Percentiles rank a stretch among this genome's conserved stretches.
These are phyloP conservation scores for Termitomyces sp. DNA, from an alignment of 768 basidiomycete species.

Conservation along the genomic window DNA sequence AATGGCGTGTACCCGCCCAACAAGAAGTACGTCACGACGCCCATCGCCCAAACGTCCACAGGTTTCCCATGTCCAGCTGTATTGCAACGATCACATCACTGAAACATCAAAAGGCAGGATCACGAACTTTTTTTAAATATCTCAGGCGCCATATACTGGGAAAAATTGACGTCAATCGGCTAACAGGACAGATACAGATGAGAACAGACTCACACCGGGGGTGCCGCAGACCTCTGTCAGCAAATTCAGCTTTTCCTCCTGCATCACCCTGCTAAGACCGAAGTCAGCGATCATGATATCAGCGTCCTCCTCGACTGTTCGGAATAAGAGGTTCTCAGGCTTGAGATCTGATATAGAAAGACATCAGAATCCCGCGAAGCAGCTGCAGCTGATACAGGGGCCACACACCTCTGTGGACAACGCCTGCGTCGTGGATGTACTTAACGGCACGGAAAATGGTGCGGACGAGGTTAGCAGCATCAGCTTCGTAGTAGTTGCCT, in stretches of 20 bases:
- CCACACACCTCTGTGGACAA: slow-evolving; percentile 80
- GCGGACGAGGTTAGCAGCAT: slow-evolving; percentile 84
- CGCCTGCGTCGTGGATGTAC: slow-evolving; percentile 87
- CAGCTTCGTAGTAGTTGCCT: slow-evolving; percentile 94
- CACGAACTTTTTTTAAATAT: slow-evolving; percentile 84
- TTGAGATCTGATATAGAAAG: slow-evolving; percentile 64
- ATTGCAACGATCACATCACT: slow-evolving; percentile 1
- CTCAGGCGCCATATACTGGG: slow-evolving; percentile 90
- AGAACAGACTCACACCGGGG: slow-evolving; percentile 55
- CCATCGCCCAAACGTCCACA: slow-evolving; percentile 97
- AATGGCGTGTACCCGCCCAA: slow-evolving; percentile 94
- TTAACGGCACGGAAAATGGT: slow-evolving; percentile 84
- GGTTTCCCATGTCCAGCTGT: slow-evolving; percentile 90
- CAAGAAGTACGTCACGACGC: slow-evolving; percentile 97
- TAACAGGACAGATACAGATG: not conserved
- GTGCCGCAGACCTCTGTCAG: slow-evolving; percentile 97
- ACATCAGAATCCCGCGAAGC: not conserved
- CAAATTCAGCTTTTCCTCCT: slow-evolving; percentile 80
- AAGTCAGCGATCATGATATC: slow-evolving; percentile 99
- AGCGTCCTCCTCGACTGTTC: slow-evolving; percentile 80
- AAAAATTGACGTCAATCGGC: not conserved
- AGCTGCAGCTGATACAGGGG: not conserved
- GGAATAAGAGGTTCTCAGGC: slow-evolving; percentile 97
- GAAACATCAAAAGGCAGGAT: not conserved
- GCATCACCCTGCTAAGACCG: slow-evolving; percentile 86